Percentiles rank a stretch among this genome's conserved stretches.
These are phyloP conservation scores for Ogataea nitratoaversa DNA, from an alignment of 805 yeast species.

Conservation along the genomic window DNA sequence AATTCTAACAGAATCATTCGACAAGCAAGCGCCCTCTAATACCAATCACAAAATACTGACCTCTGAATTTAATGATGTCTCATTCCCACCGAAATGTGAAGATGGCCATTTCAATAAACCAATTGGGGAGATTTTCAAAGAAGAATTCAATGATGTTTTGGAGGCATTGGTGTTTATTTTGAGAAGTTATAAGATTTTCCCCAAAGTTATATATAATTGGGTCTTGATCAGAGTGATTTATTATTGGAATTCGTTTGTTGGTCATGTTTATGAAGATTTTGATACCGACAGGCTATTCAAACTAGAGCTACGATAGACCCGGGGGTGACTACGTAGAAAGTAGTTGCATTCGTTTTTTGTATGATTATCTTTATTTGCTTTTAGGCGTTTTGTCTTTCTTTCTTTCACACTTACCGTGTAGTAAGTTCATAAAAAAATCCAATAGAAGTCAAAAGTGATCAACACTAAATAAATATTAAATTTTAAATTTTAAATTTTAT, in stretches of 20 bases:
- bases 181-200: constrained; percentile 65
- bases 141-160: constrained; percentile 48
- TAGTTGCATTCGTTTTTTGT: neutral
- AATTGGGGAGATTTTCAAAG: constrained; percentile 40
- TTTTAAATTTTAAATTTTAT: too few relatives aligned
- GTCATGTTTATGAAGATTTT: constrained; percentile 40
- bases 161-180: constrained; percentile 63
- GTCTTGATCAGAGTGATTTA: constrained; percentile 44
- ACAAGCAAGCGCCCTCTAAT: neutral
- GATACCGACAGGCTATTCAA: constrained; percentile 28
- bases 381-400: neutral
- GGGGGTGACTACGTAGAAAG: too few relatives aligned
- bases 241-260: constrained; percentile 75
- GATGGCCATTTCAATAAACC: constrained; percentile 1
- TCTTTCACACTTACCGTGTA: neutral
- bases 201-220: constrained; percentile 53
- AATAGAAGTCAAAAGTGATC: too few relatives aligned
- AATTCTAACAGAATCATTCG: neutral
- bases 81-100: neutral
- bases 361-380: neutral
- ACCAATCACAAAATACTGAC: constrained; percentile 11
- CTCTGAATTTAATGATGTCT: neutral
- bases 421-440: neutral
- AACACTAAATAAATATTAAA: neutral
- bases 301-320: constrained; percentile 16